Evolutionary conservation across 208 protist species (phyloP), one percentile per base, ranked within the genome.

Genomic region (Crithidia mellificae): DNA sequence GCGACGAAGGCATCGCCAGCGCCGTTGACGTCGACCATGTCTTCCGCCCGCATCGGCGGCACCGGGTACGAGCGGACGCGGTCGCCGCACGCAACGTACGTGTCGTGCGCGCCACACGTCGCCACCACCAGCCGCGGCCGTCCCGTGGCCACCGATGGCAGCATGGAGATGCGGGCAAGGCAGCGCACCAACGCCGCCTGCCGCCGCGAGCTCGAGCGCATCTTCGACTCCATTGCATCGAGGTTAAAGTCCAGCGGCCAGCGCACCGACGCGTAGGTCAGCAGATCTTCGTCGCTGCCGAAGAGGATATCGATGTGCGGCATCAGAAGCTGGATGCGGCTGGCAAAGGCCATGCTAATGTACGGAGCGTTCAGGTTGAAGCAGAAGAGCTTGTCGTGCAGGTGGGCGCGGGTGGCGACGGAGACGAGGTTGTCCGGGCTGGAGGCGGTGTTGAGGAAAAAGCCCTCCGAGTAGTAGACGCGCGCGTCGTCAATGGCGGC

Each of bases 1-100:
- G 92, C 98, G 20, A 98, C 97, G 74, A 99, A 99, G n/a, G 92
- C 84, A 71, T 99, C 98, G 39, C 98, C 98, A 27, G 98, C 98
- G 63, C 97, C 98, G 69, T 99, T 99, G 24, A 92, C 78, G 68
- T 99, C 98, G 17, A 98, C 92, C 57, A 99, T 98, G n/a, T 98
- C 72, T 30, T 88, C 80, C 0, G 47, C 22, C 19, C 58, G 29
- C 53, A 99, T 81, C 3, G 51, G 27, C 14, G 80, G 72, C 20
- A 88, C 87, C 24, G 72, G 27, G 63, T 74, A 75, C 77, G 69
- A 67, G 27, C 58, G 71, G 68, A 93, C 58, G 34, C 53, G 55
- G 51, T 77, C 63, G n/a, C 58, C 67, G 61, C 51, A 63, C n/a
- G 77, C 72, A 20, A 99, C 84, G 41, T 97, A 43, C n/a, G 97